Percentiles rank a stretch among this genome's conserved stretches.
Evolutionary conservation across 805 yeast species (phyloP).

Genomic region (Candida patagonica): DNA sequence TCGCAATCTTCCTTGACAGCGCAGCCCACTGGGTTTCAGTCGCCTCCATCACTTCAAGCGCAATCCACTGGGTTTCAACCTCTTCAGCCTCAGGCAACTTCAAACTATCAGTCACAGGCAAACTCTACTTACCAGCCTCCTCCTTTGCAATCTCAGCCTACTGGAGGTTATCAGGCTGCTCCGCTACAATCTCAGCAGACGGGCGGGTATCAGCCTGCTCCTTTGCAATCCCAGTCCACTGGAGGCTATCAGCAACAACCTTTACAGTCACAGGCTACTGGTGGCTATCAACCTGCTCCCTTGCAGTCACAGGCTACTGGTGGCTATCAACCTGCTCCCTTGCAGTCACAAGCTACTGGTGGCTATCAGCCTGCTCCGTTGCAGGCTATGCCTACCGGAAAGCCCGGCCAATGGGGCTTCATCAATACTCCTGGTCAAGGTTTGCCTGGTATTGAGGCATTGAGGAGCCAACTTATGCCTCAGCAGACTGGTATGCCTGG

Average conservation of each 20-base stretch:
- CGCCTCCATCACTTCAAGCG: constrained; percentile 3
- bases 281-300: not conserved
- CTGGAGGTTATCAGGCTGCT: constrained; percentile 25
- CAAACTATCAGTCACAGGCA: constrained; percentile 8
- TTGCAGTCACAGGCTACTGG: constrained; percentile 24
- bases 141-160: constrained; percentile 16
- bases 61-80: constrained; percentile 24
- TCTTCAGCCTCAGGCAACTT: constrained; percentile 27
- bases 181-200: constrained; percentile 31
- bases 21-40: constrained; percentile 14
- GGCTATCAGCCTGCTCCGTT: constrained; percentile 22
- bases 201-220: constrained; percentile 27
- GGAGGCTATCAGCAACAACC: constrained; percentile 23
- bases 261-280: constrained; percentile 19
- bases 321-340: constrained; percentile 14
- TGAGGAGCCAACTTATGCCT: constrained; percentile 61
- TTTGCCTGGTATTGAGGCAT: constrained; percentile 58
- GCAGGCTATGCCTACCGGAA: constrained; percentile 44
- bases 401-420: constrained; percentile 77
- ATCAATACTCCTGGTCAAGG: constrained; percentile 61
- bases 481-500: constrained; percentile 26
- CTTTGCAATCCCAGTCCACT: constrained; percentile 32
- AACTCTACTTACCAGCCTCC: not conserved
- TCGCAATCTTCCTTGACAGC: constrained; percentile 14
- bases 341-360: constrained; percentile 28